Percentiles rank a stretch among this genome's conserved stretches.
These are phyloP conservation scores for Cyphellophora europaea DNA, from an alignment of 2,329 filamentous ascomycete genomes.

Conservation along the genomic window DNA sequence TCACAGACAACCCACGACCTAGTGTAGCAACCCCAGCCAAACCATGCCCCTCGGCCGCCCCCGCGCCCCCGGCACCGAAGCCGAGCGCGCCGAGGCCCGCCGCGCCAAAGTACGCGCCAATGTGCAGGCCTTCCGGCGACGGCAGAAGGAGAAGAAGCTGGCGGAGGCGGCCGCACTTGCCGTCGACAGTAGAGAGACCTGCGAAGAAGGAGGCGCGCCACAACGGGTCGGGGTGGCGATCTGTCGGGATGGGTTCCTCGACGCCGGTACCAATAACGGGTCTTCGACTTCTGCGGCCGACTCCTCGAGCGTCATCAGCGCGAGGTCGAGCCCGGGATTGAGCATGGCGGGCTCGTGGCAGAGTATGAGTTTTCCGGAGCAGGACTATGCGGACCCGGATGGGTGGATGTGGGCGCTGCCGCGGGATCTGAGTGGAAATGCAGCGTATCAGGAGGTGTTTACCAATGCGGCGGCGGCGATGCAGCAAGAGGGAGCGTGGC, in stretches of 20 bases:
- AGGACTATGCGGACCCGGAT: neutral
- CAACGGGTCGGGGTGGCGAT: neutral
- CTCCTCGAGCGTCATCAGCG: neutral
- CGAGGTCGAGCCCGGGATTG: neutral
- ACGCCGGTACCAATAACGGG: no score
- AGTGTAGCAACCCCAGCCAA: no score
- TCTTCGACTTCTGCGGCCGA: neutral
- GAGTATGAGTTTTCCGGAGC: neutral
- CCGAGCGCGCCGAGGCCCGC: constrained; percentile 11
- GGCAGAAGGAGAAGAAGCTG: constrained; percentile 12
- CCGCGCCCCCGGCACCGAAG: constrained; percentile 11
- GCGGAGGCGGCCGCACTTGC: constrained; percentile 1
- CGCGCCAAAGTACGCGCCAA: constrained; percentile 13
- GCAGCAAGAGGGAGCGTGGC: no score
- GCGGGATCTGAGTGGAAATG: neutral
- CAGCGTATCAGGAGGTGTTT: neutral
- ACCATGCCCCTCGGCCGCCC: constrained; percentile 13
- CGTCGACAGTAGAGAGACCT: no score
- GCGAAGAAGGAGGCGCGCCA: neutral
- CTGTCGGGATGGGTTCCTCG: neutral
- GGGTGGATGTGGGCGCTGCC: neutral
- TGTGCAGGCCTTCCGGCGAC: constrained; percentile 12
- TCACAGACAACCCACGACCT: no score
- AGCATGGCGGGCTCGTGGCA: neutral
- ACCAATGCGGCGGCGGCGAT: neutral